Conservation (phyloP, 2,329 filamentous ascomycete species). For the Sporothrix sp. region DNA sequence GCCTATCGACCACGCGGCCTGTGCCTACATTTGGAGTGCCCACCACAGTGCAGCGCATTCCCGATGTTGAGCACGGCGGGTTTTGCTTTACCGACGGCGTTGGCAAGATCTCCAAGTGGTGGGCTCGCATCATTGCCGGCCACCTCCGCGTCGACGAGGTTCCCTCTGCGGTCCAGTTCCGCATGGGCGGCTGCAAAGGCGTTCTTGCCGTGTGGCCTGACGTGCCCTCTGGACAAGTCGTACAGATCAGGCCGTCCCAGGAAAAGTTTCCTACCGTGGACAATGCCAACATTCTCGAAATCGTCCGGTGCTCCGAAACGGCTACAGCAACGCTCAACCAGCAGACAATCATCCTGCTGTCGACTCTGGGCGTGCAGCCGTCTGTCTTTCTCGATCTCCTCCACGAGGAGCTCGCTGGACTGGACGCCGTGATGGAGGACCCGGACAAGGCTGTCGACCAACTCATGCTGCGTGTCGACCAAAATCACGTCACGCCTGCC, state of each 20-base stretch:
- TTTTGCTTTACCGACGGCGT: constrained; percentile 85
- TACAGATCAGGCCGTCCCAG: constrained; percentile 76
- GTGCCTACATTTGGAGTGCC: constrained; percentile 55
- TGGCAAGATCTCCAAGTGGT: constrained; percentile 74
- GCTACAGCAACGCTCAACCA: constrained; percentile 76
- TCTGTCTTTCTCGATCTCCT: constrained; percentile 59
- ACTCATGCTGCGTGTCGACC: constrained; percentile 68
- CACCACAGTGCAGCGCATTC: constrained; percentile 44
- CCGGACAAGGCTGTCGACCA: constrained; percentile 54
- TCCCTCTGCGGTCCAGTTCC: constrained; percentile 84
- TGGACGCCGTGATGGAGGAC: constrained; percentile 60
- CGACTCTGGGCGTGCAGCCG: constrained; percentile 61
- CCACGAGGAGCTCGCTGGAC: constrained; percentile 53
- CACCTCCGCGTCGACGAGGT: constrained; percentile 55
- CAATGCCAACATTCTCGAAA: constrained; percentile 61
- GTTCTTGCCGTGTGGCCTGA: constrained; percentile 68
- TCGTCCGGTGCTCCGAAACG: constrained; percentile 71
- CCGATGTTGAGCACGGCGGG: constrained; percentile 59
- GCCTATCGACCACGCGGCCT: constrained; percentile 84
- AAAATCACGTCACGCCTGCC: constrained; percentile 67
- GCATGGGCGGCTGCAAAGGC: constrained; percentile 86
- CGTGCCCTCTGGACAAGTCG: constrained; percentile 45
- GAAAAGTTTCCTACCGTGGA: constrained; percentile 64
- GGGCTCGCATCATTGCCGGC: constrained; percentile 62
- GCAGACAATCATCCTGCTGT: constrained; percentile 81